A percentile compares a stretch with the other conserved stretches of the same genome.
Evolutionary conservation across 2,329 filamentous ascomycete genomes (phyloP).

Genomic region (Aspergillus eucalypticola): DNA sequence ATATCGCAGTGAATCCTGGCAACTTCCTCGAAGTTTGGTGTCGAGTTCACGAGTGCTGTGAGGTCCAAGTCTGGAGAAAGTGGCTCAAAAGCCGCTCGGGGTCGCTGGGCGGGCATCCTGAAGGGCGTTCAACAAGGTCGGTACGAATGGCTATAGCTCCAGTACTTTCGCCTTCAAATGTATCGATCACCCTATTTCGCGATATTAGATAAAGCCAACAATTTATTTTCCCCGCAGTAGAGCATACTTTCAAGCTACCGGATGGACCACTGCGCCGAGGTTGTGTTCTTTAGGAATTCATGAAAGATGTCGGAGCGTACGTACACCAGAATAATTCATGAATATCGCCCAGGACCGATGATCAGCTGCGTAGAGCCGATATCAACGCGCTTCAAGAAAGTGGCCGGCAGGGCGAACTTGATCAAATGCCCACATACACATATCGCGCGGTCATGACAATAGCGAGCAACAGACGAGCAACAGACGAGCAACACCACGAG

Average conservation of each 20-base stretch:
- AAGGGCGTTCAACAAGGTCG: not conserved
- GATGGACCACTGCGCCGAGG: not conserved
- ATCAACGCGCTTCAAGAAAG: not conserved
- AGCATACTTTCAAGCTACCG: not conserved
- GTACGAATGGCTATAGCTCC: not conserved
- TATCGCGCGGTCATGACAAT: not conserved
- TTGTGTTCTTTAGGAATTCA: not conserved
- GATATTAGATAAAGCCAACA: not conserved
- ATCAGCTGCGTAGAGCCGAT: not conserved
- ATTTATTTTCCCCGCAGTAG: not conserved
- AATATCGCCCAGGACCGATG: not conserved
- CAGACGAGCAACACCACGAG: not conserved
- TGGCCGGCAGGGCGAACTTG: not conserved
- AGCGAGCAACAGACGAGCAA: not conserved
- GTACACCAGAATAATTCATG: not conserved
- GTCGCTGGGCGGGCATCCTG: constrained; percentile 75
- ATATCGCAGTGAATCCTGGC: constrained; percentile 75
- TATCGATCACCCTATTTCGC: not conserved
- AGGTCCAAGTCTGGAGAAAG: constrained; percentile 85
- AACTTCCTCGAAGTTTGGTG: constrained; percentile 84
- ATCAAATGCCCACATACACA: not conserved
- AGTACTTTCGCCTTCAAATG: not conserved
- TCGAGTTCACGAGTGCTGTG: constrained; percentile 70
- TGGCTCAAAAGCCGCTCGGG: constrained; percentile 87
- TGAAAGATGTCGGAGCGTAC: not conserved